Percentiles rank a stretch among this genome's conserved stretches.
Evolutionary conservation across 768 basidiomycete genomes (phyloP).

Genomic region (Panaeolus cyanescens): DNA sequence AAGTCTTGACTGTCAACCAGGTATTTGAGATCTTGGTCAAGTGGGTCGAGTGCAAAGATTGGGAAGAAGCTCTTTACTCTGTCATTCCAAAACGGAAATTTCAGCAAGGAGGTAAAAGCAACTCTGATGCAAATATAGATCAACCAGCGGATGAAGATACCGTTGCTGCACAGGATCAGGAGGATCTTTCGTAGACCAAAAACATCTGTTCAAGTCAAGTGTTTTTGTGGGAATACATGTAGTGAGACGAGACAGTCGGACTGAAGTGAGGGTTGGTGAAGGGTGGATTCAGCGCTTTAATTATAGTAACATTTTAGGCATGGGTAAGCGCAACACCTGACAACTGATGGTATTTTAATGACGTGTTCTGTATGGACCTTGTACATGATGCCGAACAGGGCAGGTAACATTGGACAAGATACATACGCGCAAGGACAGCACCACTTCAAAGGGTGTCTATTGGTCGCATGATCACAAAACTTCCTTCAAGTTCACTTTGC

Average conservation of each 20-base stretch:
- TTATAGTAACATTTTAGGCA: too few relatives aligned
- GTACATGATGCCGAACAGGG: too few relatives aligned
- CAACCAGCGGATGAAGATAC: slow-evolving; percentile 18
- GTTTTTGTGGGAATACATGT: not conserved
- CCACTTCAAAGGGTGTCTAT: not conserved
- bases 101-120: slow-evolving; percentile 41
- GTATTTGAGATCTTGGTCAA: slow-evolving; percentile 89
- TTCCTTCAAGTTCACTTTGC: slow-evolving; percentile 44
- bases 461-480: slow-evolving; percentile 30
- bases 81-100: slow-evolving; percentile 95
- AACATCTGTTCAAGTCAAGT: not conserved
- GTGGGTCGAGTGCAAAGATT: slow-evolving; percentile 85
- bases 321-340: too few relatives aligned
- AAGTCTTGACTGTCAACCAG: slow-evolving; percentile 97
- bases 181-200: not conserved
- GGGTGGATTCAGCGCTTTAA: too few relatives aligned
- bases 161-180: not conserved
- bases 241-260: too few relatives aligned
- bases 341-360: too few relatives aligned
- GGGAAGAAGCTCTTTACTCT: slow-evolving; percentile 85
- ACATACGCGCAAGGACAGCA: too few relatives aligned
- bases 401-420: too few relatives aligned
- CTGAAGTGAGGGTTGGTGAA: too few relatives aligned
- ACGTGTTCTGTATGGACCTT: too few relatives aligned
- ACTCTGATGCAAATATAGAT: slow-evolving; percentile 19